These are phyloP conservation scores for Lithohypha guttulata DNA, from an alignment of 2,329 filamentous ascomycete species.

Conservation along the genomic window DNA sequence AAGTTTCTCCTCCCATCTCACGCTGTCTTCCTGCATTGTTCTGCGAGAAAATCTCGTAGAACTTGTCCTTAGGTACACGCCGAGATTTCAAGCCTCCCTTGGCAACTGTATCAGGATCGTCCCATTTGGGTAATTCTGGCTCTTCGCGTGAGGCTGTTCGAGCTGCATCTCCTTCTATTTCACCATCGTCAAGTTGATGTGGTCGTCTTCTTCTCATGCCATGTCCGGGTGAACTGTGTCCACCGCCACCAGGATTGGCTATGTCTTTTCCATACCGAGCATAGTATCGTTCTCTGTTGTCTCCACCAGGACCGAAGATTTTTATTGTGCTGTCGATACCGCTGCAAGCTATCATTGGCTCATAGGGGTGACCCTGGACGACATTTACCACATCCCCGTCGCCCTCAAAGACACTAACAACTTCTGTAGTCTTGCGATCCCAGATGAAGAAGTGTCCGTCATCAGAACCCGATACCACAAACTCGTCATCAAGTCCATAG, in stretches of 20 bases:
- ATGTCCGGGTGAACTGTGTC: conserved; percentile 26
- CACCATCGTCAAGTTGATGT: conserved; percentile 11
- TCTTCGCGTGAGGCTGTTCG: conserved; percentile 14
- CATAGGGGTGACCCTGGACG: conserved; percentile 56
- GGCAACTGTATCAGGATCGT: conserved; percentile 26
- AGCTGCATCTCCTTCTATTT: conserved; percentile 9
- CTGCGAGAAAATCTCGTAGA: conserved; percentile 50
- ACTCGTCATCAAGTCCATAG: conserved; percentile 56
- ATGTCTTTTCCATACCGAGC: conserved; percentile 50
- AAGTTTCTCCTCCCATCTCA: conserved; percentile 46
- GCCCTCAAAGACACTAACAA: conserved; percentile 55
- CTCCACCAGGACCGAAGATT: conserved; percentile 48
- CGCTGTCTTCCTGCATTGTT: conserved; percentile 52
- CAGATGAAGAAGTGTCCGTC: conserved; percentile 59
- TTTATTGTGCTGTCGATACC: conserved; percentile 61
- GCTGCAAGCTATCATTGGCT: conserved; percentile 54
- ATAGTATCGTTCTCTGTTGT: conserved; percentile 45
- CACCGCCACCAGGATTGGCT: conserved; percentile 34
- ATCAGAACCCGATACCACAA: conserved; percentile 57
- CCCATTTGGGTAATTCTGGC: conserved; percentile 10
- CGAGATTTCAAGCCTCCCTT: conserved; percentile 43
- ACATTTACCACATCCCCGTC: conserved; percentile 63
- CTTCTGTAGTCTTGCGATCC: conserved; percentile 50
- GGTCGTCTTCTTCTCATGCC: conserved; percentile 18
- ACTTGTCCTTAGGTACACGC: conserved; percentile 46